These are phyloP conservation scores for Circinella umbellata DNA, from an alignment of 371 early-diverging fungal genomes.

Conservation along the genomic window DNA sequence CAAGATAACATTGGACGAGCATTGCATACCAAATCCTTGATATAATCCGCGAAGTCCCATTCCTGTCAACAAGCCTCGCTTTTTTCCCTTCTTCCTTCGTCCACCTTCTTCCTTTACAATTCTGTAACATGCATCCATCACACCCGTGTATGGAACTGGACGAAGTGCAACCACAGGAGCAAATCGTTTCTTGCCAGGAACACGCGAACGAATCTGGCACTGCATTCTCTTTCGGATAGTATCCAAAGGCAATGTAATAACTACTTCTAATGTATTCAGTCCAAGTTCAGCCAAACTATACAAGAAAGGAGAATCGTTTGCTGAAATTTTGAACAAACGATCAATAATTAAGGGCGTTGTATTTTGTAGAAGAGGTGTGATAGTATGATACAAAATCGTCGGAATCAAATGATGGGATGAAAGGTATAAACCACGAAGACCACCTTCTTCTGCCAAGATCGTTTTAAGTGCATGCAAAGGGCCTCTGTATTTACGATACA, in stretches of 20 bases:
- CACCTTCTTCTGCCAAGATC: constrained; percentile 84
- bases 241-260: constrained; percentile 86
- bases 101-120: constrained; percentile 89
- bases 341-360: constrained; percentile 75
- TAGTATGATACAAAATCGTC: constrained; percentile 75
- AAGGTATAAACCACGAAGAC: constrained; percentile 71
- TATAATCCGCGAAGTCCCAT: constrained; percentile 79
- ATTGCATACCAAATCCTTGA: constrained; percentile 76
- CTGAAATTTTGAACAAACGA: constrained; percentile 68
- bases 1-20: constrained; percentile 65
- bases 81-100: constrained; percentile 21
- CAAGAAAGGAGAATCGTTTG: constrained; percentile 68
- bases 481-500: constrained; percentile 80
- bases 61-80: constrained; percentile 33
- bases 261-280: constrained; percentile 71
- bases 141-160: constrained; percentile 86
- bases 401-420: constrained; percentile 69
- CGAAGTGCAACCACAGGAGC: constrained; percentile 77
- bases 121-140: constrained; percentile 77
- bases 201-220: constrained; percentile 70
- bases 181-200: constrained; percentile 63
- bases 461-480: constrained; percentile 75
- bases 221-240: constrained; percentile 88
- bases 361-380: constrained; percentile 76
- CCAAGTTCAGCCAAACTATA: constrained; percentile 72